phyloP scores from a whole-genome alignment of 805 yeast genomes.

The Candida silvatica region DNA sequence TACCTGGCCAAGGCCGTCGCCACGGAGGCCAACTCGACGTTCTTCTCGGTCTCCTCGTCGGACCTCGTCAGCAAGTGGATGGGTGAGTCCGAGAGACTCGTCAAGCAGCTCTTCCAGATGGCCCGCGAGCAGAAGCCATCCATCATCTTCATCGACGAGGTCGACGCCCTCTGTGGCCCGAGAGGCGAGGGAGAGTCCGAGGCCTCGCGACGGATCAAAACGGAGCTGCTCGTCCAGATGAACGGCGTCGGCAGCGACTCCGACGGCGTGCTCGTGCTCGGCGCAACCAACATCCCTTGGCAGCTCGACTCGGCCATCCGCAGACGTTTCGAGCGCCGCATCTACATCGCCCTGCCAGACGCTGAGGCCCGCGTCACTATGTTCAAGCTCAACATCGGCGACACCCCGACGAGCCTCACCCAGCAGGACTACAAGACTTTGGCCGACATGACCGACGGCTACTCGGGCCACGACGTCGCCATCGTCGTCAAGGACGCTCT shows the following conservation, averaged over 20 bases:
- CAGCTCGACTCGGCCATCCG: slow-evolving; percentile 96
- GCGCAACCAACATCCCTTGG: slow-evolving; percentile 99
- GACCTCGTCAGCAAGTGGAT: slow-evolving; percentile 98
- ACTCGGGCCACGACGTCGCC: slow-evolving; percentile 95
- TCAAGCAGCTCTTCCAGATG: slow-evolving; percentile 89
- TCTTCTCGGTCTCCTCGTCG: slow-evolving; percentile 91
- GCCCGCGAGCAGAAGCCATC: slow-evolving; percentile 95
- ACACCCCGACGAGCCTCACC: slow-evolving; percentile 73
- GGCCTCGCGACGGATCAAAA: slow-evolving; percentile 91
- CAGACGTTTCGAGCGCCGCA: slow-evolving; percentile 92
- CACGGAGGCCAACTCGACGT: slow-evolving; percentile 95
- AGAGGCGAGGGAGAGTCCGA: slow-evolving; percentile 98
- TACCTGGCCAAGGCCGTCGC: slow-evolving; percentile 97
- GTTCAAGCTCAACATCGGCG: slow-evolving; percentile 91
- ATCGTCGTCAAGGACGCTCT: slow-evolving; percentile 95
- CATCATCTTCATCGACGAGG: slow-evolving; percentile 95
- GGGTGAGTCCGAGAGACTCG: slow-evolving; percentile 97
- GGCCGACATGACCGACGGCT: slow-evolving; percentile 94
- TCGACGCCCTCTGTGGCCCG: slow-evolving; percentile 96
- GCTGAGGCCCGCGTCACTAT: slow-evolving; percentile 84
- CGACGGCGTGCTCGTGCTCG: slow-evolving; percentile 84
- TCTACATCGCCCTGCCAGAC: slow-evolving; percentile 92
- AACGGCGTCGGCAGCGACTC: slow-evolving; percentile 97
- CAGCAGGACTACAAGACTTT: slow-evolving; percentile 66
- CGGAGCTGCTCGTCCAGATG: slow-evolving; percentile 95